Evolutionary conservation across 1,284 basidiomycete genomes (phyloP).

Genomic region (Entoloma clypeatum): DNA sequence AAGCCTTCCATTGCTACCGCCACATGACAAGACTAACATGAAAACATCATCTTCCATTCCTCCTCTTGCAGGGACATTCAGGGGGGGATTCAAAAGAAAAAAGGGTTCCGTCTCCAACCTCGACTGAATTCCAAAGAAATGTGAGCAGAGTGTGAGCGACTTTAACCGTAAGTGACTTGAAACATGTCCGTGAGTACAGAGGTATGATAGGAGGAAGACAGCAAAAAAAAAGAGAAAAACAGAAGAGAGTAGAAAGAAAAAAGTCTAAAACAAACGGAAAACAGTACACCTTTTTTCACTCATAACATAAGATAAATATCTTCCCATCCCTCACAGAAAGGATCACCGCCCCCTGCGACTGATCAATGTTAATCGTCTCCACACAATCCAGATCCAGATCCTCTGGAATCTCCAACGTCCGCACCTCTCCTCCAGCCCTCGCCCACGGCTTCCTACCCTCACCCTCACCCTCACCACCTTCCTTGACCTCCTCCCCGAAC

Average conservation of each 20-base stretch:
- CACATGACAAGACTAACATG: too few species aligned
- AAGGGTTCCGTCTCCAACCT: too few species aligned
- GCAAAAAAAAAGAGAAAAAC: too few species aligned
- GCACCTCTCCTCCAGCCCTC: slow-evolving; percentile 36
- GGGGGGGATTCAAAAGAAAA: too few species aligned
- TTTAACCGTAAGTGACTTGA: too few species aligned
- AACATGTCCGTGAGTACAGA: too few species aligned
- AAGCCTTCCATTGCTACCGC: too few species aligned
- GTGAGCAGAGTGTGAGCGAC: too few species aligned
- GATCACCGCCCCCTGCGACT: slow-evolving; percentile 70
- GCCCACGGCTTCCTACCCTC: slow-evolving; percentile 26
- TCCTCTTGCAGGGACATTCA: too few species aligned
- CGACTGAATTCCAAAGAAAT: too few species aligned
- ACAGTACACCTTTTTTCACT: slow-evolving; percentile 38
- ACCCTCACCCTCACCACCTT: slow-evolving; percentile 22
- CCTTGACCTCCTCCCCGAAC: slow-evolving; percentile 35
- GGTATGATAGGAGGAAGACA: too few species aligned
- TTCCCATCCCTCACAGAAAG: slow-evolving; percentile 62
- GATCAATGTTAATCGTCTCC: slow-evolving; percentile 75
- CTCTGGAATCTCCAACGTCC: slow-evolving; percentile 58
- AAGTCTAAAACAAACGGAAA: neutral
- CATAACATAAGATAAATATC: slow-evolving; percentile 70
- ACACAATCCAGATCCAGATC: slow-evolving; percentile 61
- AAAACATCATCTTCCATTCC: too few species aligned
- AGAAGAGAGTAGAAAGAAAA: neutral